Evolutionary conservation across 176 grass and related monocot species (phyloP), one percentile per base, ranked within the genome.

Genomic region (Oryza nivara): DNA sequence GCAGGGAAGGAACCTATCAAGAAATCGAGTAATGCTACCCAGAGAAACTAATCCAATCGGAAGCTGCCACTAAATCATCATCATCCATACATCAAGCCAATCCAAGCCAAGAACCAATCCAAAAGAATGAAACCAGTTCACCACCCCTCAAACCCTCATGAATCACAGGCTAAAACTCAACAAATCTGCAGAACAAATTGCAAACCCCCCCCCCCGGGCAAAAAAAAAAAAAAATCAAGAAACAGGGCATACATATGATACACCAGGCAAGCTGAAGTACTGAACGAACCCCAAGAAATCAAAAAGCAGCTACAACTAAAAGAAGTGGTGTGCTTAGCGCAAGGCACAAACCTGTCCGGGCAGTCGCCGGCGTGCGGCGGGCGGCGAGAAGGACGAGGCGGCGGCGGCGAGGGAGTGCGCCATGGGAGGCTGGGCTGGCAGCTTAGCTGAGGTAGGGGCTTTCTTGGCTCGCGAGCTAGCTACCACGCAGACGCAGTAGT

Each of bases 351-450:
- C 88, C 88, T 90, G 84, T 38, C 16, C 54, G 71, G 85, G 41
- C n/a, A 73, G 71, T 47, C 71, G 64, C 36, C 85, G 80, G 45
- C 74, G 63, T 28, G 44, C 38, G 69, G 80, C 80, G 75, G 80
- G 23, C 28, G 75, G 80, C n/a, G 88, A 87, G 84, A 70, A 80
- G 80, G 64, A 54, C 35, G 36, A 4, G 48, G 82, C 70, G 71
- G 70, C 70, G 51, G 70, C 70, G 75, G 87, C 82, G 44, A 79
- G 69, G 69, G 74, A 64, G 63, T 87, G 88, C 48, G 88, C 80
- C 88, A 90, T 90, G 84, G 51, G 74, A 40, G 79, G 30, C 41
- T 32, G 30, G 30, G 30, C 30, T 44, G 73, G 69, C 4, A 66
- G 40, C 25, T 43, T 26, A 84, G 75, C 32, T 67, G 35, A 20